These are phyloP conservation scores for Mucor mucedo DNA, from an alignment of 371 early-diverging fungal genomes.

Conservation along the genomic window DNA sequence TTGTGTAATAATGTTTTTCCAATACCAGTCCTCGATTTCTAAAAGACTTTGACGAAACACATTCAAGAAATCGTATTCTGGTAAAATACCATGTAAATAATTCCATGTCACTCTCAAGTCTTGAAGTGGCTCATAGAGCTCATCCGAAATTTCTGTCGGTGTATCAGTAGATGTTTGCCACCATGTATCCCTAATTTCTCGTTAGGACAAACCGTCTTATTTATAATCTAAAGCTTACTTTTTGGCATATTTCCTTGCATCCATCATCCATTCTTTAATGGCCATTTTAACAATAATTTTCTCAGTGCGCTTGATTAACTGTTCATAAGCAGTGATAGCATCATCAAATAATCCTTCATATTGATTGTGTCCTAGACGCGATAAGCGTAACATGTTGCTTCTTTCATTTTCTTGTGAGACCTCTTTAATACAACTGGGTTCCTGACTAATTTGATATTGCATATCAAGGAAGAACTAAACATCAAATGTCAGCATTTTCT, in stretches of 20 bases:
- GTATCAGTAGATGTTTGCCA: slow-evolving; percentile 33
- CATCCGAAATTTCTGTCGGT: slow-evolving; percentile 58
- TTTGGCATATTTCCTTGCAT: slow-evolving; percentile 61
- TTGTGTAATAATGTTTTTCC: slow-evolving; percentile 60
- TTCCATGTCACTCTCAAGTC: slow-evolving; percentile 52
- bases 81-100: slow-evolving; percentile 52
- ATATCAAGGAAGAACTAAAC: slow-evolving; percentile 61
- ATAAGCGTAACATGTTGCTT: slow-evolving; percentile 24
- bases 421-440: slow-evolving; percentile 7
- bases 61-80: slow-evolving; percentile 47
- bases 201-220: background rate
- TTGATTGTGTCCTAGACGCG: slow-evolving; percentile 1
- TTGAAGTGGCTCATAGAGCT: slow-evolving; percentile 64
- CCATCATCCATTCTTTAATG: slow-evolving; percentile 63
- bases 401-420: slow-evolving; percentile 8
- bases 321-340: slow-evolving; percentile 31
- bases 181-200: slow-evolving; percentile 28
- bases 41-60: slow-evolving; percentile 51
- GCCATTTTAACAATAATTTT: slow-evolving; percentile 59
- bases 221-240: slow-evolving; percentile 43
- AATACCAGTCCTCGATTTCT: slow-evolving; percentile 69
- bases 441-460: slow-evolving; percentile 50
- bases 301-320: slow-evolving; percentile 52
- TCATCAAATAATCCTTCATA: slow-evolving; percentile 29
- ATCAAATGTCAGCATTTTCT: background rate